Evolutionary conservation across 2,329 filamentous ascomycete species (phyloP), one percentile per base, ranked within the genome.

Genomic region (Aspergillus phoenicis): DNA sequence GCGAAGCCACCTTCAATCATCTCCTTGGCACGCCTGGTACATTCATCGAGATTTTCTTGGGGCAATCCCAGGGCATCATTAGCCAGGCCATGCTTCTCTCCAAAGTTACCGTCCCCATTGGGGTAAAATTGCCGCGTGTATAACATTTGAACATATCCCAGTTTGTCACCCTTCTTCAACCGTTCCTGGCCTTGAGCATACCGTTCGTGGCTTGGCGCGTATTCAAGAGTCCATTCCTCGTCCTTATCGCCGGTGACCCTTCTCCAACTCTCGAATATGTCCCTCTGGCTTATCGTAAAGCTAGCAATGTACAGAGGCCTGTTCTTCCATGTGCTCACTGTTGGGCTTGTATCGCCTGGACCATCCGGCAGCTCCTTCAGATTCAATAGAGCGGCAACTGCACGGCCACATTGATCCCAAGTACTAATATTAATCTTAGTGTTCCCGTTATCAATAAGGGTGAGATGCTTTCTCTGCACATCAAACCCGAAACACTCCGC

Each of bases 261-360:
- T 64, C 87, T 78, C 11, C 87, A 70, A 15, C 81, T 82, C 33
- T 83, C 82, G 39, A 90, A 79, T 79, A 90, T 89, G 28, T 91
- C 87, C 10, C 80, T 78, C 73, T 91, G 89, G 51, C 75, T 85
- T 60, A 87, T 68, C 10, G 74, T 70, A 73, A 89, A 90, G 58
- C 83, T 87, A 3, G 77, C 79, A 26, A 87, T 71, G 63, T 78
- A 83, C 1, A 87, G 68, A 0, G 71, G 64, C 36, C 78, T 77
- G 71, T 87, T 85, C 43, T 58, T 58, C 33, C 62, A 70, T 15
- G 62, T 57, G 5, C 53, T 54, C 73, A 70, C 47, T 86, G 58
- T 75, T 5, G 62, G 66, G 45, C 70, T 54, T 20, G 2, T 22
- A 17, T 63, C 61, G 1, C 43, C 28, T 28, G 57, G 53, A 20